Conservation (phyloP, 257 asterid genomes). For the Solanum chiquidenum region DNA sequence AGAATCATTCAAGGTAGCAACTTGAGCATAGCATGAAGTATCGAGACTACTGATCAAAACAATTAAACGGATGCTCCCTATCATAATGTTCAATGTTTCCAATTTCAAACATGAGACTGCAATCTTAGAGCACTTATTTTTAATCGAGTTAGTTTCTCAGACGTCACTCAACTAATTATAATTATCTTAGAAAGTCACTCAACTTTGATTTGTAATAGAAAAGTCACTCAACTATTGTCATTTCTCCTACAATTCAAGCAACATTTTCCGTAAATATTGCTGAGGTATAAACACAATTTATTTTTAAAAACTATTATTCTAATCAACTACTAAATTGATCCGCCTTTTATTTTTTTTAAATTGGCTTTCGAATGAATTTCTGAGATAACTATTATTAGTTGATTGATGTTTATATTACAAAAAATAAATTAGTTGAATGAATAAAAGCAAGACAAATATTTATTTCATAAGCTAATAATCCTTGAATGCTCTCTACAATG, state of each 20-base stretch:
- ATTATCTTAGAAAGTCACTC: neutral
- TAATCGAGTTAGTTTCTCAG: neutral
- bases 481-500: neutral
- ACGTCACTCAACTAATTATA: neutral
- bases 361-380: neutral
- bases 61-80: neutral
- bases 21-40: neutral
- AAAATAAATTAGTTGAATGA: neutral
- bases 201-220: neutral
- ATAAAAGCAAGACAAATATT: neutral
- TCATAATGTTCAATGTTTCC: neutral
- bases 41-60: neutral
- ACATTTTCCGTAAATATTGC: neutral
- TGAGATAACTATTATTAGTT: neutral
- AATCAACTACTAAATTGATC: neutral
- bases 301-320: neutral
- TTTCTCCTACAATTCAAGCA: neutral
- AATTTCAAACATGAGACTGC: neutral
- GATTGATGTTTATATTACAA: neutral
- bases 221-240: neutral
- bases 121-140: neutral
- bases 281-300: neutral
- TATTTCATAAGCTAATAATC: neutral
- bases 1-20: neutral
- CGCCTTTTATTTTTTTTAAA: neutral